These are phyloP conservation scores for Ophiocordyceps camponoti-floridani DNA, from an alignment of 2,329 filamentous ascomycete species.

Conservation along the genomic window DNA sequence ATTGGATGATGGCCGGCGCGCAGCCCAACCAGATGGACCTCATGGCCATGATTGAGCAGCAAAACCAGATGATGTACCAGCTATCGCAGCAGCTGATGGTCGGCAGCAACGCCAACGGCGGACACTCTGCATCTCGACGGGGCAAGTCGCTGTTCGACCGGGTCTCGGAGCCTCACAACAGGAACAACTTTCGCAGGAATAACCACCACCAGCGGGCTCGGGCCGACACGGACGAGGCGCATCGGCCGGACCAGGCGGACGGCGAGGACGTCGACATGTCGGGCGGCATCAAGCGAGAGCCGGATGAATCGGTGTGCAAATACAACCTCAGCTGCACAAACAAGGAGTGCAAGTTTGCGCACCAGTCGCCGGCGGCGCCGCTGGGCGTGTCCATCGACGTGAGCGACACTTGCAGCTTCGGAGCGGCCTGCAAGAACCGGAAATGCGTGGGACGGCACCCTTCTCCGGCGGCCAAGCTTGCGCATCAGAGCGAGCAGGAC, in stretches of 20 bases:
- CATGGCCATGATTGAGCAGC: slow-evolving; percentile 72
- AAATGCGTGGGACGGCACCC: slow-evolving; percentile 89
- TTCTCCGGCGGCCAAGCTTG: slow-evolving; percentile 64
- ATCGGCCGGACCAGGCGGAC: slow-evolving; percentile 16
- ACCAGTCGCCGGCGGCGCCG: slow-evolving; percentile 82
- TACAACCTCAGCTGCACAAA: slow-evolving; percentile 83
- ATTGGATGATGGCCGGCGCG: slow-evolving; percentile 29
- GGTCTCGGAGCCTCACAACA: slow-evolving; percentile 33
- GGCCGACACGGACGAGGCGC: slow-evolving; percentile 12
- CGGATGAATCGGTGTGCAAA: slow-evolving; percentile 60
- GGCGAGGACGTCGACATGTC: slow-evolving; percentile 48
- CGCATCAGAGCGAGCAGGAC: slow-evolving; percentile 67
- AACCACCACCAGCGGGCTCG: slow-evolving; percentile 22
- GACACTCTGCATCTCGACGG: slow-evolving; percentile 16
- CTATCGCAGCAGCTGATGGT: slow-evolving; percentile 46
- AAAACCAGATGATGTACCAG: slow-evolving; percentile 72
- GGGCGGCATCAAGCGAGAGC: slow-evolving; percentile 28
- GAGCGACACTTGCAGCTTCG: slow-evolving; percentile 64
- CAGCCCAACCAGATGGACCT: slow-evolving; percentile 33
- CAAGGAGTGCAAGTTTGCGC: slow-evolving; percentile 78
- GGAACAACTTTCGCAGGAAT: slow-evolving; percentile 32
- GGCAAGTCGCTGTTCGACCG: slow-evolving; percentile 59
- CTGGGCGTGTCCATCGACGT: slow-evolving; percentile 63
- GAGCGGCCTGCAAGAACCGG: slow-evolving; percentile 83
- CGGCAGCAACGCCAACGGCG: slow-evolving; percentile 28